A percentile compares a stretch with the other conserved stretches of the same genome.
phyloP scores from a whole-genome alignment of 2,329 filamentous ascomycete genomes.

The Colletotrichum lini region DNA sequence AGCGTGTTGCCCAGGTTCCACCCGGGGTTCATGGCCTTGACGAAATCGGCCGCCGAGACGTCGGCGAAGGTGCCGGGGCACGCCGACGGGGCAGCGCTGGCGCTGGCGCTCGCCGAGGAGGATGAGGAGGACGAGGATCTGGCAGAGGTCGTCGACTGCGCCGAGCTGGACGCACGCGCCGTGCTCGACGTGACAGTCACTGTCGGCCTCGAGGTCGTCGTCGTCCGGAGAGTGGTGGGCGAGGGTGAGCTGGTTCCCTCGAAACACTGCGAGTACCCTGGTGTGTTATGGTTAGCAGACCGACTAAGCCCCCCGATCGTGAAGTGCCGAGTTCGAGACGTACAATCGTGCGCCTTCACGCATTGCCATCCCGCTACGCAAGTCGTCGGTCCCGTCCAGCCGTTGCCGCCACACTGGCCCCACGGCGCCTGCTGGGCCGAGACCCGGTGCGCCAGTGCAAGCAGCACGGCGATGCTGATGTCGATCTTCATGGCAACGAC shows the following conservation, averaged over 20 bases:
- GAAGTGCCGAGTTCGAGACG: background rate
- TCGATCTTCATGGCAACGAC: slow-evolving; percentile 4
- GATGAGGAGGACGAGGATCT: slow-evolving; percentile 7
- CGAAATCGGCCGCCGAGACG: slow-evolving; percentile 61
- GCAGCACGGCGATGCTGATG: slow-evolving; percentile 2
- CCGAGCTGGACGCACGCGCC: background rate
- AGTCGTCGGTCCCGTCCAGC: slow-evolving; percentile 35
- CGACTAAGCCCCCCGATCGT: too few relatives aligned
- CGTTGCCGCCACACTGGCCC: slow-evolving; percentile 38
- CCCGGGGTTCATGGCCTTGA: slow-evolving; percentile 66
- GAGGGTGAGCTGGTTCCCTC: slow-evolving; percentile 9
- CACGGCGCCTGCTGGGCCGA: slow-evolving; percentile 21
- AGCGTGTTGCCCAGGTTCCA: slow-evolving; percentile 75
- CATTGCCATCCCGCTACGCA: slow-evolving; percentile 38
- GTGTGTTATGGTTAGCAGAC: background rate
- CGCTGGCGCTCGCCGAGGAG: background rate
- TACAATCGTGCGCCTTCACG: slow-evolving; percentile 31
- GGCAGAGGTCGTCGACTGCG: background rate
- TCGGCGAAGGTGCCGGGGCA: slow-evolving; percentile 60
- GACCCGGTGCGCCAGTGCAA: slow-evolving; percentile 1
- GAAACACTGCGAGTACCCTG: slow-evolving; percentile 42
- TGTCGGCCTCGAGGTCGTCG: slow-evolving; percentile 3
- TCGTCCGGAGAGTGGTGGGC: slow-evolving; percentile 16
- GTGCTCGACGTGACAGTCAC: background rate
- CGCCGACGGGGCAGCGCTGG: slow-evolving; percentile 21